Percentiles rank a stretch among this genome's conserved stretches.
These are phyloP conservation scores for Ceratocystis destructans DNA, from an alignment of 2,329 filamentous ascomycete genomes.

Conservation along the genomic window DNA sequence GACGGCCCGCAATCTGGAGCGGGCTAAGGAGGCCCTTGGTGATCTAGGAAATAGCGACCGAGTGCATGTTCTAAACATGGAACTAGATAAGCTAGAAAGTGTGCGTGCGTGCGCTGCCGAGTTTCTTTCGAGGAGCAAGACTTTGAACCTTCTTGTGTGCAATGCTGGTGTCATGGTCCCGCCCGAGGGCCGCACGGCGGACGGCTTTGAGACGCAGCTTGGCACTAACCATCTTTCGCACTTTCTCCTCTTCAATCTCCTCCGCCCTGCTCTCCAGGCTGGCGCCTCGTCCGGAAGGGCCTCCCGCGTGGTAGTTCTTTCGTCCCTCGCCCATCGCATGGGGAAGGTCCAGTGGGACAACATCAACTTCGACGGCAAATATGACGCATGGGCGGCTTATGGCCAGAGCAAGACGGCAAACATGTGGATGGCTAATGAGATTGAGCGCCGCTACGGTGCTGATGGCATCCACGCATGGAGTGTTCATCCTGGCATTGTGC, in stretches of 20 bases:
- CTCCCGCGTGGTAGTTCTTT: conserved; percentile 31
- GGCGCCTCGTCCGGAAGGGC: background rate
- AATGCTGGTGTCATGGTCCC: conserved; percentile 33
- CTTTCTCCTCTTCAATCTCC: conserved; percentile 33
- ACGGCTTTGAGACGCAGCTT: conserved; percentile 34
- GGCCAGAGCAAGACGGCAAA: conserved; percentile 26
- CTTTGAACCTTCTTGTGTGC: conserved; percentile 28
- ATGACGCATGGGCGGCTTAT: conserved; percentile 22
- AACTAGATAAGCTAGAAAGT: conserved; percentile 28
- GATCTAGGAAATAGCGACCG: conserved; percentile 7
- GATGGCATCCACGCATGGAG: conserved; percentile 10
- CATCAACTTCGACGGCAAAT: conserved; percentile 22
- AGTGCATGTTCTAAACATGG: conserved; percentile 22
- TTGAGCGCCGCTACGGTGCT: conserved; percentile 17
- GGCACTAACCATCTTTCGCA: conserved; percentile 34
- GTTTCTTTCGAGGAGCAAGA: conserved; percentile 22
- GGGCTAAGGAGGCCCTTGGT: conserved; percentile 18
- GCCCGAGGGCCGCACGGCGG: conserved; percentile 25
- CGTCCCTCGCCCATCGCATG: conserved; percentile 25
- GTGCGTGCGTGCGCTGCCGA: conserved; percentile 29
- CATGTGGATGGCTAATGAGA: conserved; percentile 22
- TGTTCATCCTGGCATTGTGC: conserved; percentile 21
- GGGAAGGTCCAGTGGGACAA: conserved; percentile 27
- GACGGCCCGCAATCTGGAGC: conserved; percentile 29
- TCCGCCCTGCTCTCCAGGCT: conserved; percentile 24